phyloP scores from a whole-genome alignment of 192 early-diverging fungal species.

The Podila epicladia region DNA sequence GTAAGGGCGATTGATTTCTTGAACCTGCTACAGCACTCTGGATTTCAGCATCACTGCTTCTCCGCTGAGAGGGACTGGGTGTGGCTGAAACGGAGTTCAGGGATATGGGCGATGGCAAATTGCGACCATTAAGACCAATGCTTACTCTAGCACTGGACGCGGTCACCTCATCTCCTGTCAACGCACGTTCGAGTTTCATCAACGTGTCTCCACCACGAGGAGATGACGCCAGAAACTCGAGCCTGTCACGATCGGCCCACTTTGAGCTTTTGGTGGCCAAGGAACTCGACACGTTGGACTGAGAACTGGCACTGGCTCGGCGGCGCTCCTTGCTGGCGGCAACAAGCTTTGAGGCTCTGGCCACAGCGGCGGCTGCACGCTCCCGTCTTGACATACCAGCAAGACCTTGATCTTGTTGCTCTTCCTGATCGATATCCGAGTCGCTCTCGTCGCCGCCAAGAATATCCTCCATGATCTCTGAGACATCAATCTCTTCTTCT shows the following conservation, averaged over 20 bases:
- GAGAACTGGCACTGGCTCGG: constrained; percentile 12
- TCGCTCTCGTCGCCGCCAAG: constrained; percentile 26
- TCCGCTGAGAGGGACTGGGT: constrained; percentile 22
- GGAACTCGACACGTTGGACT: not conserved
- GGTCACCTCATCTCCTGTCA: constrained; percentile 7
- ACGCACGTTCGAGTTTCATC: constrained; percentile 40
- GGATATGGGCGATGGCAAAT: constrained; percentile 44
- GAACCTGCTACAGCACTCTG: not conserved
- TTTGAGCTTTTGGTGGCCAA: not conserved
- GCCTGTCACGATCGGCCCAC: constrained; percentile 12
- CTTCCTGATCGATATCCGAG: constrained; percentile 43
- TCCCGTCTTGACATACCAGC: constrained; percentile 27
- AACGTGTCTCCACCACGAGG: constrained; percentile 41
- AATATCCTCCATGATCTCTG: constrained; percentile 57
- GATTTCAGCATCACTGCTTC: constrained; percentile 29
- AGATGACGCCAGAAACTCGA: constrained; percentile 27
- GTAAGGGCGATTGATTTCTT: constrained; percentile 24
- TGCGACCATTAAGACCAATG: not conserved
- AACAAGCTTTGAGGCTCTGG: constrained; percentile 29
- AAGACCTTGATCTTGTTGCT: not conserved
- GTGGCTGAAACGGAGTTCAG: constrained; percentile 15
- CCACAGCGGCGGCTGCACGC: constrained; percentile 34
- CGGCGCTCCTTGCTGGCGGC: constrained; percentile 46
- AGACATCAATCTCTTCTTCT: constrained; percentile 53
- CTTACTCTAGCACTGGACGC: not conserved